These are phyloP conservation scores for Kwoniella shivajii DNA, from an alignment of 1,284 basidiomycete species.

Conservation along the genomic window DNA sequence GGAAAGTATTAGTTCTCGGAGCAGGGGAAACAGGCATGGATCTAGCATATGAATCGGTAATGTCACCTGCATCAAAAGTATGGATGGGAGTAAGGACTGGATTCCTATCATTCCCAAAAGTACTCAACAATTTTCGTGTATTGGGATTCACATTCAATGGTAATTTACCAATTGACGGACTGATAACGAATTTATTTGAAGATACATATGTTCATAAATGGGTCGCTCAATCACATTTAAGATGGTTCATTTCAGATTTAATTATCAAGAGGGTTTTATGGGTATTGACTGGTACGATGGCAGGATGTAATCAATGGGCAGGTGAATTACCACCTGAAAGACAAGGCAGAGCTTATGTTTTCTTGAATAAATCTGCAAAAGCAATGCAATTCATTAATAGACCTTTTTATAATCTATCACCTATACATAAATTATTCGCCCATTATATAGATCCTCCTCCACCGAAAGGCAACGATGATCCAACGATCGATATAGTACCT, in stretches of 20 bases:
- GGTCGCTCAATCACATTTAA: constrained; percentile 62
- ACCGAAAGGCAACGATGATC: constrained; percentile 54
- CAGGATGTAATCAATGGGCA: constrained; percentile 70
- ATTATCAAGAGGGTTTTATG: constrained; percentile 66
- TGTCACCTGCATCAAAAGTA: constrained; percentile 62
- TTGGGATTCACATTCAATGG: constrained; percentile 60
- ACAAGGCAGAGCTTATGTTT: constrained; percentile 60
- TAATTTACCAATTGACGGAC: constrained; percentile 62
- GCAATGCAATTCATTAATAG: constrained; percentile 67
- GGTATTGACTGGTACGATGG: constrained; percentile 64
- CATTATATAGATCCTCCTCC: constrained; percentile 63
- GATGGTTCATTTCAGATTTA: constrained; percentile 68
- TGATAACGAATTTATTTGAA: constrained; percentile 51
- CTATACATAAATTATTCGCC: constrained; percentile 58
- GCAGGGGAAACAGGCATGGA: constrained; percentile 71
- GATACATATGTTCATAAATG: constrained; percentile 58
- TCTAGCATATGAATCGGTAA: constrained; percentile 60
- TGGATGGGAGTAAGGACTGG: constrained; percentile 62
- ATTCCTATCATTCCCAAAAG: constrained; percentile 66
- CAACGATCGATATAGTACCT: constrained; percentile 64
- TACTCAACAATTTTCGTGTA: constrained; percentile 65
- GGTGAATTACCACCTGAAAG: constrained; percentile 64
- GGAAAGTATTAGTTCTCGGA: constrained; percentile 63
- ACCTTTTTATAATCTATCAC: constrained; percentile 59
- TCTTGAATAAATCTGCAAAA: constrained; percentile 55